phyloP scores from a whole-genome alignment of 2,329 filamentous ascomycete species.

The Zalaria sp. region DNA sequence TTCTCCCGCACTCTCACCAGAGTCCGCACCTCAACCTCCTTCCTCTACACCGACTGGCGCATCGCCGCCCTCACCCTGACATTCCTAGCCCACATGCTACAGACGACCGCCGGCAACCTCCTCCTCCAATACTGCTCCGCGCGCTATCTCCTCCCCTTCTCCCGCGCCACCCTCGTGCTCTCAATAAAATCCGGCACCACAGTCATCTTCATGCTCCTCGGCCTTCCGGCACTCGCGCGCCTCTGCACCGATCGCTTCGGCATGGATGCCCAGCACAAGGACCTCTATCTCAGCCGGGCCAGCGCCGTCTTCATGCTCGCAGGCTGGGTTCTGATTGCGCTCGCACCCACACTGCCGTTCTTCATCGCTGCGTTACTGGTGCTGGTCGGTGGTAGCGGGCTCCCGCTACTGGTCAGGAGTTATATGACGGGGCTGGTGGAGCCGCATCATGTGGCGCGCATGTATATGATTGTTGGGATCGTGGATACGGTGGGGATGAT shows the following conservation, averaged over 20 bases:
- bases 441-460: slow-evolving; percentile 37
- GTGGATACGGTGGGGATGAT: slow-evolving; percentile 37
- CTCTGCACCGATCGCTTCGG: slow-evolving; percentile 9
- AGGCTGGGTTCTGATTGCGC: slow-evolving; percentile 16
- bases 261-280: slow-evolving; percentile 12
- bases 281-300: slow-evolving; percentile 17
- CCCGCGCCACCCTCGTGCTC: slow-evolving; percentile 17
- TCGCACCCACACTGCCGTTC: slow-evolving; percentile 14
- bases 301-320: slow-evolving; percentile 13
- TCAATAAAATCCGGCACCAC: slow-evolving; percentile 16
- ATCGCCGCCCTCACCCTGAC: slow-evolving; percentile 16
- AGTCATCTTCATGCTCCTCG: slow-evolving; percentile 15
- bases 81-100: slow-evolving; percentile 16
- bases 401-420: slow-evolving; percentile 30
- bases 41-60: slow-evolving; percentile 17
- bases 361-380: slow-evolving; percentile 27
- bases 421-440: slow-evolving; percentile 41
- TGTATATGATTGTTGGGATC: slow-evolving; percentile 39
- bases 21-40: slow-evolving; percentile 11
- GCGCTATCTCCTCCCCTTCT: slow-evolving; percentile 34
- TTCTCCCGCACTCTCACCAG: slow-evolving; percentile 1
- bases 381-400: slow-evolving; percentile 32
- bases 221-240: slow-evolving; percentile 15
- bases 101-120: slow-evolving; percentile 13
- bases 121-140: slow-evolving; percentile 40